Conservation (phyloP, 2,329 filamentous ascomycete species). For the Ilyonectria mors-panacis region DNA sequence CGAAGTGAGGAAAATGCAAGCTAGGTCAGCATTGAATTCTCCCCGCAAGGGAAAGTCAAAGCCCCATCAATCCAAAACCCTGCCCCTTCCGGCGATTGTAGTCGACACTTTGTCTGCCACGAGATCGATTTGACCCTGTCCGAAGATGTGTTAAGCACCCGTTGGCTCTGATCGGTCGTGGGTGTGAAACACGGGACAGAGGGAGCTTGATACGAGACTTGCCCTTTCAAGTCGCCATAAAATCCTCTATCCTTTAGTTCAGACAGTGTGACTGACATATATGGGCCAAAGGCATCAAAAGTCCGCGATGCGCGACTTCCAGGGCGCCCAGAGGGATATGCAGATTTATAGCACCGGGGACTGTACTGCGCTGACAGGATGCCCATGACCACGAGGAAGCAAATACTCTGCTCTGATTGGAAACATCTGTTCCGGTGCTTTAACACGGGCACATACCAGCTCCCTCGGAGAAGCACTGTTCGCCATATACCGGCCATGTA, state of each 20-base stretch:
- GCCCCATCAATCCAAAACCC: background rate
- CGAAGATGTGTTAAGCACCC: background rate
- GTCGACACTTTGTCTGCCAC: background rate
- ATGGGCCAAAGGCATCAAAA: background rate
- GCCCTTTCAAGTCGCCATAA: background rate
- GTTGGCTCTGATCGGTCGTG: background rate
- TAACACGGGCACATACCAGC: slow-evolving; percentile 12
- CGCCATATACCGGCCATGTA: slow-evolving; percentile 21
- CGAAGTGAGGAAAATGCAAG: background rate
- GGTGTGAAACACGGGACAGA: background rate
- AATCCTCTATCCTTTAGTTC: background rate
- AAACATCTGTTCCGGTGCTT: slow-evolving; percentile 8
- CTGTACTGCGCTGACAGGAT: slow-evolving; percentile 13
- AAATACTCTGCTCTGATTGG: slow-evolving; percentile 11
- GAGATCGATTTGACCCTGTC: background rate
- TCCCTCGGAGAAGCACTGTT: slow-evolving; percentile 10
- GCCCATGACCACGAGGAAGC: slow-evolving; percentile 26
- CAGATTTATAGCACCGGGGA: background rate
- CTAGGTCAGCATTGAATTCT: background rate
- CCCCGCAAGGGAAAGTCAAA: background rate
- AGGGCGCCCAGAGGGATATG: background rate
- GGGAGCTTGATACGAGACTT: background rate
- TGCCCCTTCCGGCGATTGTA: background rate
- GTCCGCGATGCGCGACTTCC: slow-evolving; percentile 1
- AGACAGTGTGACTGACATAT: background rate